Evolutionary conservation across 805 yeast species (phyloP).

Genomic region (Isabelozyma rhagii): DNA sequence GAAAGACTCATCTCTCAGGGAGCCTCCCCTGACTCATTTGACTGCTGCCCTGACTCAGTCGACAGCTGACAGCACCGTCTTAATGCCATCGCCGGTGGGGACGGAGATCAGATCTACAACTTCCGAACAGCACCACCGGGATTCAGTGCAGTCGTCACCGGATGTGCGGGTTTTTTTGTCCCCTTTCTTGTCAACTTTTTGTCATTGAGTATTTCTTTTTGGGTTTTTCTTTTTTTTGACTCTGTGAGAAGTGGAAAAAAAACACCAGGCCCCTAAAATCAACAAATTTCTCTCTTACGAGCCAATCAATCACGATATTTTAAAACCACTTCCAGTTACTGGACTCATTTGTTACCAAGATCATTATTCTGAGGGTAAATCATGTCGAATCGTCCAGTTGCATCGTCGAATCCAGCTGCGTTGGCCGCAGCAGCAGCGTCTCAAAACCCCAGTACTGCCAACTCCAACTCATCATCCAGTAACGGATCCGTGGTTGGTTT

Average conservation of each 20-base stretch:
- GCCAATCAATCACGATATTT: not conserved
- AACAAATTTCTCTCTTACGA: not conserved
- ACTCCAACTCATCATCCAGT: constrained; percentile 11
- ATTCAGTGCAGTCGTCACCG: not conserved
- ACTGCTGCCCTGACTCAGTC: too few relatives aligned
- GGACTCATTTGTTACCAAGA: not conserved
- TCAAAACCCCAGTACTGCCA: constrained; percentile 17
- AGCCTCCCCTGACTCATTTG: too few relatives aligned
- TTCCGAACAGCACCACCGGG: too few relatives aligned
- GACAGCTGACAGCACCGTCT: too few relatives aligned
- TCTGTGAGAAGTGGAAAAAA: not conserved
- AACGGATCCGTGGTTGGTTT: constrained; percentile 49
- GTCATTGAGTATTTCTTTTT: not conserved
- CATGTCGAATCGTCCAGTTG: constrained; percentile 24
- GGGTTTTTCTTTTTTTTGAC: not conserved
- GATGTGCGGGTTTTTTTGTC: not conserved
- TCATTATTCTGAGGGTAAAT: not conserved
- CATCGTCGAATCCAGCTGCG: constrained; percentile 33
- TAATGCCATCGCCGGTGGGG: not conserved
- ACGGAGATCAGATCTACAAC: too few relatives aligned
- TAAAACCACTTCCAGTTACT: too few relatives aligned
- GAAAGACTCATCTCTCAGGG: too few relatives aligned
- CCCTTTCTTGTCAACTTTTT: not conserved
- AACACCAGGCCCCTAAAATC: not conserved
- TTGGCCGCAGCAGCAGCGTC: constrained; percentile 39